phyloP scores from a whole-genome alignment of 495 filamentous ascomycete genomes.

The Xylaria bambusicola region DNA sequence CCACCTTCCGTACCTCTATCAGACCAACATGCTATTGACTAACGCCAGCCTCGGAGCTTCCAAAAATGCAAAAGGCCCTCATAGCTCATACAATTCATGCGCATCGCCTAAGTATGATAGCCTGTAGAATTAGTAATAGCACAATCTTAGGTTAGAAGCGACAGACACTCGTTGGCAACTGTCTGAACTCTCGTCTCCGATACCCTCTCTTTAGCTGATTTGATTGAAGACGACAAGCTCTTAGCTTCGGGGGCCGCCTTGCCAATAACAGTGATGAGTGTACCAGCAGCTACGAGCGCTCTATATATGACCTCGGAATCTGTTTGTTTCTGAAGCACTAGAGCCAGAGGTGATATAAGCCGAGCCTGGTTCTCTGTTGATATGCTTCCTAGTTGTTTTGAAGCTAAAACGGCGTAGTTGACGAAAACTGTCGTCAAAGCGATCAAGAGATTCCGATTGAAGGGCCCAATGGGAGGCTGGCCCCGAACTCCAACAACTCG shows the following conservation, averaged over 20 bases:
- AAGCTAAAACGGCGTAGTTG: slow-evolving; percentile 73
- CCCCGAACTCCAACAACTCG: slow-evolving; percentile 51
- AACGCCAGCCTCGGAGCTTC: no score
- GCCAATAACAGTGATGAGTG: slow-evolving; percentile 59
- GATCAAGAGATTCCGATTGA: slow-evolving; percentile 79
- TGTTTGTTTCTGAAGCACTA: slow-evolving; percentile 61
- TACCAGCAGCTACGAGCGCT: slow-evolving; percentile 79
- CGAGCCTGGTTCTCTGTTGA: slow-evolving; percentile 27
- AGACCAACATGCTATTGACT: no score
- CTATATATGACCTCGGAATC: slow-evolving; percentile 86
- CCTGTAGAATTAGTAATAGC: no score
- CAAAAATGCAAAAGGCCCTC: no score
- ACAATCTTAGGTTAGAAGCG: slow-evolving; percentile 37
- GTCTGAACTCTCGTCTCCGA: slow-evolving; percentile 60
- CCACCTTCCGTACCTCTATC: no score
- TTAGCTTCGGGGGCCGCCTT: slow-evolving; percentile 45
- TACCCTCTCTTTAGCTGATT: slow-evolving; percentile 25
- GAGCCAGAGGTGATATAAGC: slow-evolving; percentile 52
- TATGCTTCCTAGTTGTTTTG: slow-evolving; percentile 32
- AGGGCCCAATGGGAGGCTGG: slow-evolving; percentile 48
- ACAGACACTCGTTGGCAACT: slow-evolving; percentile 60
- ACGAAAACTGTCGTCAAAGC: slow-evolving; percentile 81
- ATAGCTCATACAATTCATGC: no score
- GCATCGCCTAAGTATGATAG: no score
- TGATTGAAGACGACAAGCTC: slow-evolving; percentile 33